Percentiles rank a stretch among this genome's conserved stretches.
Evolutionary conservation across 2,329 filamentous ascomycete species (phyloP).

Genomic region (Talaromyces marneffei): DNA sequence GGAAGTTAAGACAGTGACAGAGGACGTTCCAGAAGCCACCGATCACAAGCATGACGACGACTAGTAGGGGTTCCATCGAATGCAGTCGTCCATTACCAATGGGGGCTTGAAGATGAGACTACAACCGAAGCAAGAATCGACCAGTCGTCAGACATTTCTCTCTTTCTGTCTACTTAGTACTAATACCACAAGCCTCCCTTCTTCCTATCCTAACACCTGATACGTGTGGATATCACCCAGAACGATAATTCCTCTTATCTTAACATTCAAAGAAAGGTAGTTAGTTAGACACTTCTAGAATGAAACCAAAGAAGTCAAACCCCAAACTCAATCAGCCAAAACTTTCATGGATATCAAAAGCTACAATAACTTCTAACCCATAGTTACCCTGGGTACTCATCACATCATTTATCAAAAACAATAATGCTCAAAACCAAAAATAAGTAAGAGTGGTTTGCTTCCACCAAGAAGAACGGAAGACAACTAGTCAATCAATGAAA

Average conservation of each 20-base stretch:
- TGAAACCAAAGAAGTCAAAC: neutral
- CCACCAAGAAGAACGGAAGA: neutral
- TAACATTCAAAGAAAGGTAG: too few relatives aligned
- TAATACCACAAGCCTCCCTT: too few relatives aligned
- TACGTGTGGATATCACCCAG: too few relatives aligned
- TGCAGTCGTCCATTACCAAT: too few relatives aligned
- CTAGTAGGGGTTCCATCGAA: too few relatives aligned
- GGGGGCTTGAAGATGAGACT: too few relatives aligned
- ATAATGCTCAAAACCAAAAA: neutral
- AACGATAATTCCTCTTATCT: too few relatives aligned
- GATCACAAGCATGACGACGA: neutral
- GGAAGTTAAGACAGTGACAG: neutral
- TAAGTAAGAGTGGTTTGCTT: too few relatives aligned
- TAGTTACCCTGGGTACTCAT: neutral
- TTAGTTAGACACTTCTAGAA: neutral
- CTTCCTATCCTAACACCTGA: too few relatives aligned
- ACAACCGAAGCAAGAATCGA: neutral
- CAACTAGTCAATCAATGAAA: neutral
- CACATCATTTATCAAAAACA: neutral
- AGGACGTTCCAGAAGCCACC: neutral
- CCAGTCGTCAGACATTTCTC: neutral
- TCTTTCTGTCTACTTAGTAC: too few relatives aligned
- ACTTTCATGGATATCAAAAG: neutral
- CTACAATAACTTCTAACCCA: neutral
- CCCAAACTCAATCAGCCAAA: neutral